A percentile compares a stretch with the other conserved stretches of the same genome.
phyloP scores from a whole-genome alignment of 805 yeast species.

The Peterozyma xylosa region DNA sequence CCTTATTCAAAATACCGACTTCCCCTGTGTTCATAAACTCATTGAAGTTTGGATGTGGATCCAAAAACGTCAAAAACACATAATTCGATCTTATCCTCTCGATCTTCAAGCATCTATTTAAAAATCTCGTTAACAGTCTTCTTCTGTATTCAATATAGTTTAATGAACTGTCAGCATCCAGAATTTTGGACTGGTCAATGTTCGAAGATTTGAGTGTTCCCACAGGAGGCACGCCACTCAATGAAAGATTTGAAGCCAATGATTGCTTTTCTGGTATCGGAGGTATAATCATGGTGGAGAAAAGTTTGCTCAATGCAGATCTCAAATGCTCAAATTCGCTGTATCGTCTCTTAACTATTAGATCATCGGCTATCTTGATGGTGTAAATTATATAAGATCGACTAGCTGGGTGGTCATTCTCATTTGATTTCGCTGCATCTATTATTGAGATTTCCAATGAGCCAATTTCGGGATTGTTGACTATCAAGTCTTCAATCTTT shows the following conservation, averaged over 20 bases:
- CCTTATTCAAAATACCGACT: conserved; percentile 40
- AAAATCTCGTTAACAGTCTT: conserved; percentile 66
- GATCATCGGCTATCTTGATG: conserved; percentile 49
- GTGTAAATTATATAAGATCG: conserved; percentile 81
- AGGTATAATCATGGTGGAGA: conserved; percentile 81
- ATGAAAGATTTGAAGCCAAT: conserved; percentile 24
- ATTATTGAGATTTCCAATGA: conserved; percentile 31
- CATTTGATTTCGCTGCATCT: conserved; percentile 83
- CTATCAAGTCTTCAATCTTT: conserved; percentile 5
- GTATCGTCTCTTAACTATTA: conserved; percentile 73
- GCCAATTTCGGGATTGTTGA: conserved; percentile 1
- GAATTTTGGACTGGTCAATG: not conserved
- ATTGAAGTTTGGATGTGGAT: conserved; percentile 79
- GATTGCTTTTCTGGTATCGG: conserved; percentile 90
- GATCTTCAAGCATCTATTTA: conserved; percentile 65
- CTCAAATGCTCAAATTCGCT: conserved; percentile 87
- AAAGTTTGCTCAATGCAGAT: conserved; percentile 57
- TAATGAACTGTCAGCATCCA: conserved; percentile 4
- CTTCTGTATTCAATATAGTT: conserved; percentile 50
- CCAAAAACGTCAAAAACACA: conserved; percentile 71
- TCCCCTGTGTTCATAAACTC: conserved; percentile 62
- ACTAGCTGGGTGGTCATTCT: conserved; percentile 38
- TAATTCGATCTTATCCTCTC: conserved; percentile 47
- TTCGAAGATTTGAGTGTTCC: conserved; percentile 1
- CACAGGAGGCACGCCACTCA: conserved; percentile 2